Percentiles rank a stretch among this genome's conserved stretches.
Conservation (phyloP, 371 early-diverging fungal species). For the Mucor lusitanicus region DNA sequence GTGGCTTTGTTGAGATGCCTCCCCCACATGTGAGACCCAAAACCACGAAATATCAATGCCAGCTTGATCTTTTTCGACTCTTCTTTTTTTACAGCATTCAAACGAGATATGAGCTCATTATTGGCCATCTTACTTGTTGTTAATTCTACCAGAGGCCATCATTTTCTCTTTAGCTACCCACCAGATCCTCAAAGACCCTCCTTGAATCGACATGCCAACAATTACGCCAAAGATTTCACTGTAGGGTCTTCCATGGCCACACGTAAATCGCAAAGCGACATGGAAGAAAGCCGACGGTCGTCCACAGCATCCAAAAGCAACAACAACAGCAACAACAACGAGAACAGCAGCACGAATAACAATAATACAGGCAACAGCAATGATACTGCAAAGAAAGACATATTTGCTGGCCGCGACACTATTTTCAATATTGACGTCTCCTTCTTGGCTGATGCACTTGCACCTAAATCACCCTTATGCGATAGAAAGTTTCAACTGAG, state of each 20-base stretch:
- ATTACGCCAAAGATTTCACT: conserved; percentile 7
- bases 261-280: background rate
- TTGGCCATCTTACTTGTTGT: conserved; percentile 67
- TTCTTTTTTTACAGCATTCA: background rate
- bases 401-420: conserved; percentile 37
- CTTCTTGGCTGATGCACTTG: conserved; percentile 73
- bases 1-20: background rate
- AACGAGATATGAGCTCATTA: conserved; percentile 38
- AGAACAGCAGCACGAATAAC: background rate
- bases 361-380: background rate
- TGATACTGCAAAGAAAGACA: background rate
- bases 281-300: conserved; percentile 12
- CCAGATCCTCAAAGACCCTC: conserved; percentile 44
- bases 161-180: conserved; percentile 70
- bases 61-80: background rate
- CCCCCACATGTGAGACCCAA: background rate
- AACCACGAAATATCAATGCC: background rate
- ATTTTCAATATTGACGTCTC: conserved; percentile 70
- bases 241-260: conserved; percentile 18
- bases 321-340: background rate
- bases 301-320: conserved; percentile 17
- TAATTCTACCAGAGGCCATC: conserved; percentile 72
- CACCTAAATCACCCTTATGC: conserved; percentile 73
- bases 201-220: conserved; percentile 1
- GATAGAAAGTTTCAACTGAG: conserved; percentile 79